phyloP scores from a whole-genome alignment of 805 yeast species.

The Yarrowia porcina region DNA sequence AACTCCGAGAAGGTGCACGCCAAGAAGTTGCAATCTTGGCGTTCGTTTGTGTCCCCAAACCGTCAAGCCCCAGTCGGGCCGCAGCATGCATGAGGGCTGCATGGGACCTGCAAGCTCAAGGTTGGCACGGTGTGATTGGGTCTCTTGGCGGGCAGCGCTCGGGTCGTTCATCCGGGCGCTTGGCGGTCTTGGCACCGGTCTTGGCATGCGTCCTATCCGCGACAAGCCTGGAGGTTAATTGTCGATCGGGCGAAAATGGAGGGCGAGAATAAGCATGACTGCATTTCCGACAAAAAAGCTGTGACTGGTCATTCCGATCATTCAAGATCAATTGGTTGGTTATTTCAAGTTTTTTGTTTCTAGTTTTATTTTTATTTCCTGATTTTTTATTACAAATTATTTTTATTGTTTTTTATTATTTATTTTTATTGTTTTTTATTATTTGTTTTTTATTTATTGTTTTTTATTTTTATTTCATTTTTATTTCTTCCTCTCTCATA shows the following conservation, averaged over 20 bases:
- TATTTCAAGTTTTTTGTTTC: no score
- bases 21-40: not conserved
- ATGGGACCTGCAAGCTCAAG: not conserved
- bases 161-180: constrained; percentile 9
- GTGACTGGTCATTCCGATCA: no score
- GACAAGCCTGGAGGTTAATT: not conserved
- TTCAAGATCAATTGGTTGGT: no score
- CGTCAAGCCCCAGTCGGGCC: constrained; percentile 10
- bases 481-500: not conserved
- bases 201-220: constrained; percentile 21
- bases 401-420: no score
- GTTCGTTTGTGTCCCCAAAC: not conserved
- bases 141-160: constrained; percentile 18
- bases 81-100: not conserved
- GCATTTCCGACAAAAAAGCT: no score
- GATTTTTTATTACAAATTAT: no score
- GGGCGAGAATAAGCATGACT: no score
- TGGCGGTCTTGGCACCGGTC: constrained; percentile 19
- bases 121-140: not conserved
- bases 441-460: no score
- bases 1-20: constrained; percentile 3
- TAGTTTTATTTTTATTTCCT: no score
- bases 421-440: no score
- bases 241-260: no score
- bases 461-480: no score